phyloP scores from a whole-genome alignment of 495 filamentous ascomycete species.

The Podospora anserina region DNA sequence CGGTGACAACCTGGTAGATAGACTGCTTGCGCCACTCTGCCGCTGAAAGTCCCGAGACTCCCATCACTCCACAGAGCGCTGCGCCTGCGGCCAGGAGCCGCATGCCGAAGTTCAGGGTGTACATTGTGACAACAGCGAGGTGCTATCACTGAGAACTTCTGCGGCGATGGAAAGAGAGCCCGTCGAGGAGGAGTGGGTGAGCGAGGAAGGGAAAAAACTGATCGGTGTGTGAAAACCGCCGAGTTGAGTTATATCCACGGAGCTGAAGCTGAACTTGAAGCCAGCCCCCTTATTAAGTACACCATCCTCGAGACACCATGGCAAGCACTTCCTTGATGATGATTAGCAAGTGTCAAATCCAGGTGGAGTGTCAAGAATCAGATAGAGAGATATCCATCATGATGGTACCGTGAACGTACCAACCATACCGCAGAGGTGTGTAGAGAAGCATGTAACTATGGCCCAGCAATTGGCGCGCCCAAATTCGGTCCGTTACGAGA shows the following conservation, averaged over 20 bases:
- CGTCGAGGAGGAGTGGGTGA: background rate
- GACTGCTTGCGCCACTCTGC: conserved; percentile 53
- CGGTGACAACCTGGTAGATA: conserved; percentile 74
- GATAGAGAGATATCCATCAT: background rate
- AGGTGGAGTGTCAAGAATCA: background rate
- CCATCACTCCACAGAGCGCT: background rate
- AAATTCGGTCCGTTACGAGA: conserved; percentile 6
- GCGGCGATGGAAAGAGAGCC: background rate
- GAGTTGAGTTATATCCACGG: background rate
- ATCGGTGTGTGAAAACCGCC: background rate
- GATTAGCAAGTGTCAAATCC: background rate
- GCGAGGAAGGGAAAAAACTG: background rate
- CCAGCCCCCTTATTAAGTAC: background rate
- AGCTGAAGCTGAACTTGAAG: background rate
- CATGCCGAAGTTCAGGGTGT: background rate
- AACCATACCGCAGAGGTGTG: background rate
- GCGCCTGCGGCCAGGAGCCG: conserved; percentile 11
- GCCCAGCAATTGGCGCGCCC: background rate
- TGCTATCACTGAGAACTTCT: background rate
- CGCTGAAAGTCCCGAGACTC: conserved; percentile 22
- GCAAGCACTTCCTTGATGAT: background rate
- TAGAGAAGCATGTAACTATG: background rate
- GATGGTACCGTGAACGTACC: background rate
- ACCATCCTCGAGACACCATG: background rate
- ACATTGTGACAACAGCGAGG: conserved; percentile 5